Conservation (phyloP, 495 filamentous ascomycete species). For the Alectoria sarmentosa region DNA sequence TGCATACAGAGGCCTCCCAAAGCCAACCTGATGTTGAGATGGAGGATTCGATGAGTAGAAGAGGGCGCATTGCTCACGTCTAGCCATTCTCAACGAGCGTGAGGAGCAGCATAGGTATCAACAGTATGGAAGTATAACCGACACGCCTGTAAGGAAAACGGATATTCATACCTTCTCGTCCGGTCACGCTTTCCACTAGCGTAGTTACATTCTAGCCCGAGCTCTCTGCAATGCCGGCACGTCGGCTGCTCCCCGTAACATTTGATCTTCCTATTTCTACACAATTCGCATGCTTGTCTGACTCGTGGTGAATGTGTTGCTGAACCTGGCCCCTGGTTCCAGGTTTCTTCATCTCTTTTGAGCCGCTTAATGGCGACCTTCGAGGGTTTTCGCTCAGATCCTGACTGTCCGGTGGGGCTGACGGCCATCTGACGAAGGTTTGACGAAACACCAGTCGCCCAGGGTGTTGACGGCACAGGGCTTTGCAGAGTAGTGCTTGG, state of each 20-base stretch:
- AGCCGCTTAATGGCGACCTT: conserved; percentile 17
- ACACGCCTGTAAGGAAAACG: neutral
- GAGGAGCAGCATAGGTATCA: neutral
- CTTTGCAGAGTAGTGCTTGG: neutral
- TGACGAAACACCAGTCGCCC: neutral
- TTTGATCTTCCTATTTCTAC: conserved; percentile 49
- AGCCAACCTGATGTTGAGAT: neutral
- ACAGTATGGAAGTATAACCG: neutral
- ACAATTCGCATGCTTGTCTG: conserved; percentile 43
- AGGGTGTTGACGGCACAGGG: neutral
- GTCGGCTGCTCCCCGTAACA: conserved; percentile 49
- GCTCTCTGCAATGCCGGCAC: conserved; percentile 50
- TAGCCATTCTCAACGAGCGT: neutral
- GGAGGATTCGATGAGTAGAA: neutral
- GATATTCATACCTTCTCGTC: conserved; percentile 41
- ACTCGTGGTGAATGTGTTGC: conserved; percentile 22
- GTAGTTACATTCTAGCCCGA: conserved; percentile 46
- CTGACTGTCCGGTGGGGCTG: neutral
- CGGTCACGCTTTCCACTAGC: conserved; percentile 52
- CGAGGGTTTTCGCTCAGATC: neutral
- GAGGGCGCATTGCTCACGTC: neutral
- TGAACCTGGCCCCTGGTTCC: neutral
- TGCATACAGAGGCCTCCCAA: neutral
- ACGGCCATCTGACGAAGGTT: neutral
- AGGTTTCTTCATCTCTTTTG: conserved; percentile 11